Evolutionary conservation across 1,284 basidiomycete genomes (phyloP).

Genomic region (Cryptococcus sp.): DNA sequence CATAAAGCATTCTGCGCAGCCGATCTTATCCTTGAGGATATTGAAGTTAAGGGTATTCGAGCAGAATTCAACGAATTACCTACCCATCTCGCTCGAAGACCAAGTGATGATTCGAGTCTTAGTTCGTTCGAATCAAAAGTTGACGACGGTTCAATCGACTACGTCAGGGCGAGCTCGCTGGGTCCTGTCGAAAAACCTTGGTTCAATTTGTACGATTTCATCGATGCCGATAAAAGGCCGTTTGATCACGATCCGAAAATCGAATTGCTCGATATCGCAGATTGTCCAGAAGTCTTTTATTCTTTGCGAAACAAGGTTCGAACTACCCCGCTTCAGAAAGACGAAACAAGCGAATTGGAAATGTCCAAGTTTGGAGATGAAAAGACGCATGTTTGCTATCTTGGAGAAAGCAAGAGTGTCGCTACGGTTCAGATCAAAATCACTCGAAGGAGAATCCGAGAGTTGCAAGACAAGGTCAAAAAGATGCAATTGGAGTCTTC

Average conservation of each 20-base stretch:
- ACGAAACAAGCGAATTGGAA: background rate
- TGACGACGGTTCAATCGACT: background rate
- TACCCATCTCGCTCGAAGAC: background rate
- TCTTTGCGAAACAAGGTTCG: constrained; percentile 57
- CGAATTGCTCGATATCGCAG: constrained; percentile 66
- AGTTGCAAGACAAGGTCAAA: constrained; percentile 20
- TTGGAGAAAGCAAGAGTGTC: constrained; percentile 63
- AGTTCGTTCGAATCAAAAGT: background rate
- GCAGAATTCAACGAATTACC: constrained; percentile 59
- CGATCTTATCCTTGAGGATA: constrained; percentile 72
- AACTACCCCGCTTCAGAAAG: constrained; percentile 42
- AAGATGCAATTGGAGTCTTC: background rate
- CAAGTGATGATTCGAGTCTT: background rate
- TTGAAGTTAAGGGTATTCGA: constrained; percentile 73
- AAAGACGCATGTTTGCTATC: constrained; percentile 75
- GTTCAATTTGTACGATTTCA: constrained; percentile 78
- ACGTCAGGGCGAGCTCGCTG: constrained; percentile 29
- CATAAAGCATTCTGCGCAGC: constrained; percentile 92
- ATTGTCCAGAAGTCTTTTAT: constrained; percentile 79
- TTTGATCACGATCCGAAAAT: constrained; percentile 57
- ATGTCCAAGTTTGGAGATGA: constrained; percentile 2
- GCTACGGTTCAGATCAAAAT: constrained; percentile 66
- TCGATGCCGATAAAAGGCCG: constrained; percentile 69
- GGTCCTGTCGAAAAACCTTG: constrained; percentile 53
- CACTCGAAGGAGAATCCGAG: constrained; percentile 54